Evolutionary conservation across 2,329 filamentous ascomycete genomes (phyloP).

Genomic region (Dichotomopilus funicola): DNA sequence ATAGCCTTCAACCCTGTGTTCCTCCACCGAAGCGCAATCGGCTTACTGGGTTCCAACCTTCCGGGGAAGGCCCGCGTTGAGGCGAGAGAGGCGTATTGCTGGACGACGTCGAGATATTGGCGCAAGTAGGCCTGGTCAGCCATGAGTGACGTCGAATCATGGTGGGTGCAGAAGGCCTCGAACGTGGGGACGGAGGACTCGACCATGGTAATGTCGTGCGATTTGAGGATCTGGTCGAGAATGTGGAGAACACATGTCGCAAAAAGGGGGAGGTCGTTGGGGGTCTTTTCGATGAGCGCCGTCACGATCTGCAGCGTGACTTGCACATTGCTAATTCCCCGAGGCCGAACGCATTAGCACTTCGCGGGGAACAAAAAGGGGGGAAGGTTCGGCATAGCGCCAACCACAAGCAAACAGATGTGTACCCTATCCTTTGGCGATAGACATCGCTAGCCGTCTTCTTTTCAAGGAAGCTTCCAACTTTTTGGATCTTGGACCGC

Average conservation of each 20-base stretch:
- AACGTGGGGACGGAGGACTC: constrained; percentile 85
- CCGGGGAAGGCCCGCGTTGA: constrained; percentile 51
- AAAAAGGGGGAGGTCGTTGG: constrained; percentile 84
- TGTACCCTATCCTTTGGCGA: constrained; percentile 77
- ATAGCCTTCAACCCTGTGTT: constrained; percentile 70
- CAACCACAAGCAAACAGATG: constrained; percentile 15
- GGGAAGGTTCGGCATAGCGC: background rate
- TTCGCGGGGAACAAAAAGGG: background rate
- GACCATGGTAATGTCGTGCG: constrained; percentile 84
- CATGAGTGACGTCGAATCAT: constrained; percentile 77
- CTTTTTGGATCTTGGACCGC: constrained; percentile 91
- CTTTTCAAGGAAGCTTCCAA: constrained; percentile 90
- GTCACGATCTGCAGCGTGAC: constrained; percentile 90
- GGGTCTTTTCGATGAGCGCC: constrained; percentile 86
- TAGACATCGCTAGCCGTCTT: constrained; percentile 88
- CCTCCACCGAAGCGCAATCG: constrained; percentile 72
- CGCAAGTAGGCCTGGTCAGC: constrained; percentile 77
- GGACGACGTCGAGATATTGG: constrained; percentile 77
- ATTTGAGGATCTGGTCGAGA: constrained; percentile 73
- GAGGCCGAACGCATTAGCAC: background rate
- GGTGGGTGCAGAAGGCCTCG: constrained; percentile 79
- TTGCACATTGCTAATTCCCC: constrained; percentile 66
- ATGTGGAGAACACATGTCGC: constrained; percentile 79
- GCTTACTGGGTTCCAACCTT: constrained; percentile 57
- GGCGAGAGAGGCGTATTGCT: constrained; percentile 72